Evolutionary conservation across 2,329 filamentous ascomycete species (phyloP).

Genomic region (Parastagonospora avenae): DNA sequence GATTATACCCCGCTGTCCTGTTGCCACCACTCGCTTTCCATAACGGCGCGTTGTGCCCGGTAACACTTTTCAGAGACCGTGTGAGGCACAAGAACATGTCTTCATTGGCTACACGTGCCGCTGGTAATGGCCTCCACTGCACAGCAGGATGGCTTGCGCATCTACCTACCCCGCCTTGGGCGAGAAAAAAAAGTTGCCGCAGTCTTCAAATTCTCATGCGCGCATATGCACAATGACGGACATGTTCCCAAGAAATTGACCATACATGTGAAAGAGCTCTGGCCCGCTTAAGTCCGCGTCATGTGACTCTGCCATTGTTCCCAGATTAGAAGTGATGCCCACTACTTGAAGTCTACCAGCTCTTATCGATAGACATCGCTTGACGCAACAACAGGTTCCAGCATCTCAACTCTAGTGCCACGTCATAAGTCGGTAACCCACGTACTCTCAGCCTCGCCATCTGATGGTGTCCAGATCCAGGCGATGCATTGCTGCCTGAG

Average conservation of each 20-base stretch:
- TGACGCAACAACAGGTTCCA: no score
- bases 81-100: neutral
- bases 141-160: neutral
- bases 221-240: conserved; percentile 38
- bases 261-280: conserved; percentile 23
- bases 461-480: no score
- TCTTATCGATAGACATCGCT: no score
- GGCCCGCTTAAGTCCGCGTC: conserved; percentile 33
- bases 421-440: no score
- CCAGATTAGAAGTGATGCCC: no score
- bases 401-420: no score
- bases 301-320: conserved; percentile 20
- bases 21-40: neutral
- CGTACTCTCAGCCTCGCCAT: no score
- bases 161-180: conserved; percentile 6
- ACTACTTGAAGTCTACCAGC: no score
- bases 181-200: conserved; percentile 11
- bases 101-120: no score
- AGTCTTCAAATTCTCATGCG: conserved; percentile 16
- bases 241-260: conserved; percentile 8
- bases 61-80: no score
- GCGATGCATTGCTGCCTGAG: no score
- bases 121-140: neutral
- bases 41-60: neutral
- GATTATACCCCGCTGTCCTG: neutral